phyloP scores from a whole-genome alignment of 2,329 filamentous ascomycete species.

The Tolypocladium ophioglossoides region DNA sequence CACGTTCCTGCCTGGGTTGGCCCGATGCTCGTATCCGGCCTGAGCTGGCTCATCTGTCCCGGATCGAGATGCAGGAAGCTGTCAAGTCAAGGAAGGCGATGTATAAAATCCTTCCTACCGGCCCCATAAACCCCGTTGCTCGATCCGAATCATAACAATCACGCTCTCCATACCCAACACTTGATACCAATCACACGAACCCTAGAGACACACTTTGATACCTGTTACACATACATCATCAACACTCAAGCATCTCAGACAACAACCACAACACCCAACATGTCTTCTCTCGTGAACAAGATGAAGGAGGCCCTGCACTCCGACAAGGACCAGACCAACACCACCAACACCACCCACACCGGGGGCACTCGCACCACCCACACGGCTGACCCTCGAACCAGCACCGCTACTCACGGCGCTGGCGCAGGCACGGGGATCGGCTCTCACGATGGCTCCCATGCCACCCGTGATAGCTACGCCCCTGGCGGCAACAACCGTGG shows the following conservation, averaged over 20 bases:
- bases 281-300: conserved; percentile 49
- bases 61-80: not conserved
- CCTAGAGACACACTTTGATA: not conserved
- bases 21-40: not conserved
- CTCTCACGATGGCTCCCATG: conserved; percentile 15
- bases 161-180: not conserved
- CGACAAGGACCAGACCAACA: conserved; percentile 23
- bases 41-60: not conserved
- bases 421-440: conserved; percentile 11
- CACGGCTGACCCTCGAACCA: conserved; percentile 38
- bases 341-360: conserved; percentile 7
- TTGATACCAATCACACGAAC: not conserved
- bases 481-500: conserved; percentile 3
- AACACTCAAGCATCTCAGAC: not conserved
- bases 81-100: not conserved
- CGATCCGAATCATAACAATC: not conserved
- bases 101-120: not conserved
- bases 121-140: not conserved
- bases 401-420: conserved; percentile 30
- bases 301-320: conserved; percentile 44
- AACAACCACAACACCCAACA: conserved; percentile 22
- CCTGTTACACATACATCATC: conserved; percentile 1
- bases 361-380: conserved; percentile 21
- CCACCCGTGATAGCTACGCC: conserved; percentile 33
- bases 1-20: not conserved